Percentiles rank a stretch among this genome's conserved stretches.
Conservation (phyloP, 83 land plant genomes). For the Picea abies region DNA sequence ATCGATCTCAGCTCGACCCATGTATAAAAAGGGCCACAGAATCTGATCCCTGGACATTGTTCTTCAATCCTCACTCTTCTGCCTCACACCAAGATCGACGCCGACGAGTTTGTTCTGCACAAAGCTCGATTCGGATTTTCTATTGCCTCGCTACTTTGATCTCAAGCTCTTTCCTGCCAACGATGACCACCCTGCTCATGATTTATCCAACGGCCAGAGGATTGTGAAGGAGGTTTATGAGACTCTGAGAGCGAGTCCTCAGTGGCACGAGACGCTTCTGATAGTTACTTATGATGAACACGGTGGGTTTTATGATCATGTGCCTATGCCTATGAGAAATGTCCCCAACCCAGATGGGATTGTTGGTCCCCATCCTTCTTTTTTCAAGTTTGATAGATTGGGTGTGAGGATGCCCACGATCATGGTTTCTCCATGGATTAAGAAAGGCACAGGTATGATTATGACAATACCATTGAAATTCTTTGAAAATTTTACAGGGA, state of each 20-base stretch:
- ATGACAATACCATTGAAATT: no score
- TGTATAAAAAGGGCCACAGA: no score
- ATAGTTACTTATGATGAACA: constrained; percentile 93
- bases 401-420: constrained; percentile 92
- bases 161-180: constrained; percentile 50
- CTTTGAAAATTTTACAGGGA: no score
- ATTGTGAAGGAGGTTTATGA: constrained; percentile 87
- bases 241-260: constrained; percentile 76
- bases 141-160: constrained; percentile 68
- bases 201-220: constrained; percentile 81
- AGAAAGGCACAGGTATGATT: constrained; percentile 70
- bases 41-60: no score
- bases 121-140: no score
- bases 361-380: constrained; percentile 53
- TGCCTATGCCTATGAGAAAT: constrained; percentile 59
- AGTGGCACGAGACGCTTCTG: constrained; percentile 81
- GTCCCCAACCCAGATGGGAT: constrained; percentile 88
- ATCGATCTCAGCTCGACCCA: no score
- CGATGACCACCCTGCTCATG: constrained; percentile 95
- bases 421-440: constrained; percentile 90
- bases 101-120: no score
- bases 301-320: constrained; percentile 92
- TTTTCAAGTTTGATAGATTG: constrained; percentile 73
- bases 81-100: no score
- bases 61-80: no score